Evolutionary conservation across 2,329 filamentous ascomycete genomes (phyloP).

Genomic region (Colletotrichum filicis): DNA sequence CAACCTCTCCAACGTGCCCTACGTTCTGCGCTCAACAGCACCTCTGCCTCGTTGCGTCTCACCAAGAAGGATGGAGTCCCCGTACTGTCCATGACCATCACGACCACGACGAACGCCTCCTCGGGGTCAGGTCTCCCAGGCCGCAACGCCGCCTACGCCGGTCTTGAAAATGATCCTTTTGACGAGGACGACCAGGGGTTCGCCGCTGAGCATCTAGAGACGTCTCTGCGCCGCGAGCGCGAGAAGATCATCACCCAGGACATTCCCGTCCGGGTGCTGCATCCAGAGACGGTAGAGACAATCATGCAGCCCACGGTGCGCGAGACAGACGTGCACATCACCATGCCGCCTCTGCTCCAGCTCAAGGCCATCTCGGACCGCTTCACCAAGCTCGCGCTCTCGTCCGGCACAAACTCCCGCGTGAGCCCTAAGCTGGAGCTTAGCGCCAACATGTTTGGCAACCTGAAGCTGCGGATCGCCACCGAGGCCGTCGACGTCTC

Average conservation of each 20-base stretch:
- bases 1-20: slow-evolving; percentile 89
- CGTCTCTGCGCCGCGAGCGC: slow-evolving; percentile 73
- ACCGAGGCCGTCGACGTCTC: slow-evolving; percentile 88
- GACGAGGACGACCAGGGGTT: slow-evolving; percentile 57
- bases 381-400: slow-evolving; percentile 85
- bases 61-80: slow-evolving; percentile 93
- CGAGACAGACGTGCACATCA: slow-evolving; percentile 94
- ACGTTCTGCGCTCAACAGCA: slow-evolving; percentile 84
- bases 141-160: slow-evolving; percentile 36
- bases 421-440: slow-evolving; percentile 78
- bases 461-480: slow-evolving; percentile 79
- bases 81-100: slow-evolving; percentile 89
- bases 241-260: slow-evolving; percentile 96
- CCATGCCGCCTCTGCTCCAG: slow-evolving; percentile 86
- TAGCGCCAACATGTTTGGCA: slow-evolving; percentile 94
- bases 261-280: slow-evolving; percentile 91
- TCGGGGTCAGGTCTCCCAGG: slow-evolving; percentile 43
- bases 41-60: slow-evolving; percentile 84
- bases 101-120: slow-evolving; percentile 72
- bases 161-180: slow-evolving; percentile 50
- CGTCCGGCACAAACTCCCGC: slow-evolving; percentile 45
- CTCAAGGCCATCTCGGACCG: slow-evolving; percentile 95
- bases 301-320: slow-evolving; percentile 92
- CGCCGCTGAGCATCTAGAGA: slow-evolving; percentile 64
- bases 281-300: slow-evolving; percentile 85